A percentile compares a stretch with the other conserved stretches of the same genome.
Evolutionary conservation across 441 rosid species (phyloP).

Genomic region (Aquilaria agallochum): DNA sequence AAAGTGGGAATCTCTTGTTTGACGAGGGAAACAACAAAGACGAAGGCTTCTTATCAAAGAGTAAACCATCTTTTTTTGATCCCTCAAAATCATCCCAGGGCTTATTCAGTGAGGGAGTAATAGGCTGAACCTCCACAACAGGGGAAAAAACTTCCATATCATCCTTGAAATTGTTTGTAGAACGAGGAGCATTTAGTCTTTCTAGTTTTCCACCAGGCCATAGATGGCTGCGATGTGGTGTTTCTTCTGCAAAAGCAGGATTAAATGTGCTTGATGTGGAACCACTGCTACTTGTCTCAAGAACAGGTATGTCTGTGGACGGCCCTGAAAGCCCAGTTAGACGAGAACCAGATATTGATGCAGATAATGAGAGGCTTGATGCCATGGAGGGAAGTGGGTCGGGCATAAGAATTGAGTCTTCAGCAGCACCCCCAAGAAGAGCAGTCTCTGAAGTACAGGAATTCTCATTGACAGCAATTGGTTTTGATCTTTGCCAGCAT

Average conservation of each 20-base stretch:
- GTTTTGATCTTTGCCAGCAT: slow-evolving; percentile 98
- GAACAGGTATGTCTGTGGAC: slow-evolving; percentile 32
- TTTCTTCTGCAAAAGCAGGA: slow-evolving; percentile 54
- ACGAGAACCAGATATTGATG: slow-evolving; percentile 46
- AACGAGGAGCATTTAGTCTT: slow-evolving; percentile 73
- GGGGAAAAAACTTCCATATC: slow-evolving; percentile 98
- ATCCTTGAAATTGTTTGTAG: slow-evolving; percentile 67
- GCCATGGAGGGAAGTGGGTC: slow-evolving; percentile 91
- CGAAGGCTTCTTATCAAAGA: slow-evolving; percentile 63
- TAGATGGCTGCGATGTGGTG: slow-evolving; percentile 58
- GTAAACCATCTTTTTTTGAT: slow-evolving; percentile 44
- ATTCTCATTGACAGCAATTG: slow-evolving; percentile 73
- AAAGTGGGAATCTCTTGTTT: slow-evolving; percentile 57
- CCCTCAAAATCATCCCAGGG: slow-evolving; percentile 64
- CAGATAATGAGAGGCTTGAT: slow-evolving; percentile 48
- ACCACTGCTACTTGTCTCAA: slow-evolving; percentile 30
- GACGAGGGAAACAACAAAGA: slow-evolving; percentile 63
- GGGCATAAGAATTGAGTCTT: slow-evolving; percentile 93
- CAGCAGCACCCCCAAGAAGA: slow-evolving; percentile 83
- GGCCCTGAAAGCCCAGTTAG: slow-evolving; percentile 31
- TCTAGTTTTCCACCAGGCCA: slow-evolving; percentile 66
- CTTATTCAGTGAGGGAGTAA: slow-evolving; percentile 78
- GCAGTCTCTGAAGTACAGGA: slow-evolving; percentile 77
- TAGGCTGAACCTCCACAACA: slow-evolving; percentile 69
- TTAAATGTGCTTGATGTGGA: slow-evolving; percentile 29